Percentiles rank a stretch among this genome's conserved stretches.
Conservation (phyloP, 148 eudicot species). For the Arbutus unedo region DNA sequence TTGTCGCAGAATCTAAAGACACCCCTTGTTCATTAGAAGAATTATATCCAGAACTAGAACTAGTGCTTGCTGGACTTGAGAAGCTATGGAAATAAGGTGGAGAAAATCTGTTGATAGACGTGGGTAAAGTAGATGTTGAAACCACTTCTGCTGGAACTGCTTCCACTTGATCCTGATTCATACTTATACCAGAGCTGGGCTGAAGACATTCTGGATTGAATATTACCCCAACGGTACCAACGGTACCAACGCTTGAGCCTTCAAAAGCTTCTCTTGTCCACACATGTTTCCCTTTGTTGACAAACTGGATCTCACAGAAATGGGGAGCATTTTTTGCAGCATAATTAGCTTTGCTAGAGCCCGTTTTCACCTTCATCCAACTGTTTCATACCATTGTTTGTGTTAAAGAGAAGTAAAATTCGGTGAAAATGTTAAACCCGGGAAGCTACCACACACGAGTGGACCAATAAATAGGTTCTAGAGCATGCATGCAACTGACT, state of each 20-base stretch:
- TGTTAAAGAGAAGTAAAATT: background rate
- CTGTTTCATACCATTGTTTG: constrained; percentile 32
- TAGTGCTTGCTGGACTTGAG: constrained; percentile 22
- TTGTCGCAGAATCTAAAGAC: constrained; percentile 33
- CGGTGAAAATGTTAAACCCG: background rate
- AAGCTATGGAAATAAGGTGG: constrained; percentile 15
- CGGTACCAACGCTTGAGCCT: constrained; percentile 17
- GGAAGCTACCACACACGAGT: background rate
- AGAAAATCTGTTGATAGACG: constrained; percentile 20
- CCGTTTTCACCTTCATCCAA: constrained; percentile 48
- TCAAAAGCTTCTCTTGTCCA: constrained; percentile 67
- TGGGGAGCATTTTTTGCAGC: constrained; percentile 63
- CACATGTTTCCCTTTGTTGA: constrained; percentile 60
- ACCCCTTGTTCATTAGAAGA: constrained; percentile 29
- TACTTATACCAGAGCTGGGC: constrained; percentile 32
- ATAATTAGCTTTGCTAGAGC: constrained; percentile 51
- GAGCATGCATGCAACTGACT: background rate
- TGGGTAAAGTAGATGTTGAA: constrained; percentile 18
- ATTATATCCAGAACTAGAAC: constrained; percentile 27
- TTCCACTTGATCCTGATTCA: constrained; percentile 25
- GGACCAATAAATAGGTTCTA: background rate
- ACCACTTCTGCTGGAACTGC: constrained; percentile 24
- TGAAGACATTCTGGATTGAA: constrained; percentile 22
- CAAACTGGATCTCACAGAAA: constrained; percentile 70
- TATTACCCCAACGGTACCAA: constrained; percentile 30